These are phyloP conservation scores for Carex cristatella DNA, from an alignment of 176 grass and related monocot species.

Conservation along the genomic window DNA sequence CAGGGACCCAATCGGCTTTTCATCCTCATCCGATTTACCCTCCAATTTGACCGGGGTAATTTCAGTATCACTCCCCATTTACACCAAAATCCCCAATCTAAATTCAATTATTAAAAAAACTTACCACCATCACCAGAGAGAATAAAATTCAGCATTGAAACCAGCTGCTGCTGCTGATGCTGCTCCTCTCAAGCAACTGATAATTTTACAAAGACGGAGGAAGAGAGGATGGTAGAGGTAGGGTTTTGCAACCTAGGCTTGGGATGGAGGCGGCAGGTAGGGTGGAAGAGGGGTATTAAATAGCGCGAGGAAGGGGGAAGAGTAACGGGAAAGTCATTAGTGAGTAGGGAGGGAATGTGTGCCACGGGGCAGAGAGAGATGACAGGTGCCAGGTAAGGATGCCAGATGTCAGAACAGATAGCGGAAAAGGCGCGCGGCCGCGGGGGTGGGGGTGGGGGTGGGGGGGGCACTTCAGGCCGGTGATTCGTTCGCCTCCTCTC, in stretches of 20 bases:
- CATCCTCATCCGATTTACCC: conserved; percentile 40
- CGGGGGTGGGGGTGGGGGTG: no score
- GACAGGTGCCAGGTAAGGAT: not conserved
- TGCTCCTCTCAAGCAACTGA: not conserved
- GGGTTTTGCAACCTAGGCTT: not conserved
- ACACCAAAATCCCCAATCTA: conserved; percentile 16
- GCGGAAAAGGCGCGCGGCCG: not conserved
- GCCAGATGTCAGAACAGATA: not conserved
- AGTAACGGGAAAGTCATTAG: not conserved
- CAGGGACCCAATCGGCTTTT: conserved; percentile 37
- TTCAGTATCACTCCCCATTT: conserved; percentile 22
- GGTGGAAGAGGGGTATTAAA: not conserved
- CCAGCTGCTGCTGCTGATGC: not conserved
- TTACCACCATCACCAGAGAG: not conserved
- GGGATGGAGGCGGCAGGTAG: not conserved
- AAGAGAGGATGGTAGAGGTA: not conserved
- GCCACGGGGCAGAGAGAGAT: not conserved
- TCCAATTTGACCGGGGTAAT: conserved; percentile 14
- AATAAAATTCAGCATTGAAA: conserved; percentile 12
- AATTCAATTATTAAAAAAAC: conserved; percentile 1
- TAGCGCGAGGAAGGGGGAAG: not conserved
- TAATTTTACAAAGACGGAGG: not conserved
- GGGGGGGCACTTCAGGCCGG: not conserved
- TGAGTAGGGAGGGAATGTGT: not conserved
- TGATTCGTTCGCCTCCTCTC: not conserved